Evolutionary conservation across 1,284 basidiomycete genomes (phyloP).

Genomic region (Sporisorium iseilematis-ciliati): DNA sequence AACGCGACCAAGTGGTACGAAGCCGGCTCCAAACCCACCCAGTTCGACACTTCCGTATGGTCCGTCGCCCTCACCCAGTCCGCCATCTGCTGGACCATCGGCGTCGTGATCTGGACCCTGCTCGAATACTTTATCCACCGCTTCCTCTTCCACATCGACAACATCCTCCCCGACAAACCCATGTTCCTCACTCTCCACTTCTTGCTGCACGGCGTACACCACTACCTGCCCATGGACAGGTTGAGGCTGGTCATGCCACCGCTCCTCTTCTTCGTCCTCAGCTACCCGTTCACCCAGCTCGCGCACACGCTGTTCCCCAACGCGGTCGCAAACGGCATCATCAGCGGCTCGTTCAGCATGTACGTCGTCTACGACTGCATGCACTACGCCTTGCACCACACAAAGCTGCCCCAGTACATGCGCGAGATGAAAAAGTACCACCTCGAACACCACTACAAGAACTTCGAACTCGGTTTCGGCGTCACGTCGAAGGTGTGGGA

Average conservation of each 20-base stretch:
- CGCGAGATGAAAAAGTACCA: conserved; percentile 96
- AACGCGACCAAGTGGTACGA: conserved; percentile 64
- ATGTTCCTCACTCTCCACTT: conserved; percentile 89
- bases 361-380: conserved; percentile 76
- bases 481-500: conserved; percentile 97
- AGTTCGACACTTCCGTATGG: conserved; percentile 38
- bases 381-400: conserved; percentile 70
- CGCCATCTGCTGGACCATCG: conserved; percentile 79
- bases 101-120: conserved; percentile 92
- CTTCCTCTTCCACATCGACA: conserved; percentile 97
- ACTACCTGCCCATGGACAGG: conserved; percentile 95
- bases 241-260: conserved; percentile 95
- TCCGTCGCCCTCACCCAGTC: conserved; percentile 46
- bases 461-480: conserved; percentile 98
- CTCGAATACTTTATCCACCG: conserved; percentile 96
- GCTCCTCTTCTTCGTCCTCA: conserved; percentile 81
- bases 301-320: conserved; percentile 85
- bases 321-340: conserved; percentile 90
- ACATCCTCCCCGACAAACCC: conserved; percentile 85
- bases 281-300: conserved; percentile 88
- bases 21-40: conserved; percentile 73
- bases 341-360: conserved; percentile 89
- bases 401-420: conserved; percentile 82
- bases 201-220: conserved; percentile 93
- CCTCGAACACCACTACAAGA: conserved; percentile 88